These are phyloP conservation scores for Azolla pinnata DNA, from an alignment of 75 land plant species.

Conservation along the genomic window DNA sequence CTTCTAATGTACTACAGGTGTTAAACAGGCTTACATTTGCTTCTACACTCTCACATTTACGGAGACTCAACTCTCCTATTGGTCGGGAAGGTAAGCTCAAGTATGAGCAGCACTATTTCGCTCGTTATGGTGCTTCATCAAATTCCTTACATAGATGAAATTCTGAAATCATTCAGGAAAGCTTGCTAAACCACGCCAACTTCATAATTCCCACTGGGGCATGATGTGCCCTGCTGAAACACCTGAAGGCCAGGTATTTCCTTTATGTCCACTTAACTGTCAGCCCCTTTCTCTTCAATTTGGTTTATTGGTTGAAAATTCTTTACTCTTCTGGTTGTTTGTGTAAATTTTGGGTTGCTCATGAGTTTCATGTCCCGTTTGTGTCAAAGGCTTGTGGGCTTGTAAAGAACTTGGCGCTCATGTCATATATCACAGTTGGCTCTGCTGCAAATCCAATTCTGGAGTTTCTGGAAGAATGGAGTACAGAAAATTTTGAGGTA, in stretches of 20 bases:
- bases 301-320: too few species aligned
- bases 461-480: slow-evolving; percentile 98
- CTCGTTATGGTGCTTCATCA: too few species aligned
- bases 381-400: slow-evolving; percentile 81
- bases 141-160: not conserved
- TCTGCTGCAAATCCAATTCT: slow-evolving; percentile 94
- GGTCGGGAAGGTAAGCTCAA: slow-evolving; percentile 99
- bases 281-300: too few species aligned
- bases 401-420: slow-evolving; percentile 93
- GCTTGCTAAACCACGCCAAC: slow-evolving; percentile 94
- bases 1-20: slow-evolving; percentile 47
- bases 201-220: slow-evolving; percentile 99
- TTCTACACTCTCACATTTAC: slow-evolving; percentile 89
- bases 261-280: too few species aligned
- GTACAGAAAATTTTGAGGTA: slow-evolving; percentile 99
- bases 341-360: too few species aligned
- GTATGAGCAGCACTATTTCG: too few species aligned
- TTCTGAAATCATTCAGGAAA: slow-evolving; percentile 40
- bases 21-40: slow-evolving; percentile 95
- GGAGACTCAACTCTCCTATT: slow-evolving; percentile 97
- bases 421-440: slow-evolving; percentile 98
- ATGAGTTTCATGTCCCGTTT: too few species aligned
- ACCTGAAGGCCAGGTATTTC: slow-evolving; percentile 99
- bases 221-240: slow-evolving; percentile 99
- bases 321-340: too few species aligned